Percentiles rank a stretch among this genome's conserved stretches.
phyloP scores from a whole-genome alignment of 2,329 filamentous ascomycete genomes.

The Pyricularia pennisetigena region DNA sequence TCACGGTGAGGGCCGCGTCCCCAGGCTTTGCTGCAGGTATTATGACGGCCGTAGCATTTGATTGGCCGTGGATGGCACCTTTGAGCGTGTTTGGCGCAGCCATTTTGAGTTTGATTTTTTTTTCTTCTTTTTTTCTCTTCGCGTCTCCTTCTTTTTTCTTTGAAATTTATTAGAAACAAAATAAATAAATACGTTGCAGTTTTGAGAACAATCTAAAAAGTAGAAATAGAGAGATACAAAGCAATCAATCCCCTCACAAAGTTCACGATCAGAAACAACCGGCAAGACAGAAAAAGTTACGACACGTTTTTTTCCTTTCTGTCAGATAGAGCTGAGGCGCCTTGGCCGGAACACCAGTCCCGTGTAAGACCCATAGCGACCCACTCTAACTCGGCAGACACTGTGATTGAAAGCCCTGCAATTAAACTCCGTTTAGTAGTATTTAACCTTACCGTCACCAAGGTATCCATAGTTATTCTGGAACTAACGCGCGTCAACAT shows the following conservation, averaged over 20 bases:
- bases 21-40: conserved; percentile 54
- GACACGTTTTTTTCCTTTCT: background rate
- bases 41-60: conserved; percentile 53
- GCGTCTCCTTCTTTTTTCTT: background rate
- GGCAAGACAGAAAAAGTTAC: background rate
- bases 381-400: background rate
- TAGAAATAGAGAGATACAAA: background rate
- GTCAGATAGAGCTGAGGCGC: background rate
- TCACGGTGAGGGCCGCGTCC: conserved; percentile 47
- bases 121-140: background rate
- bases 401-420: background rate
- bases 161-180: background rate
- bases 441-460: too few species aligned
- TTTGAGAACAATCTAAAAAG: background rate
- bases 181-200: background rate
- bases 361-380: background rate
- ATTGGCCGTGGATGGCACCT: conserved; percentile 35
- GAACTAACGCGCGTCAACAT: too few species aligned
- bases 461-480: too few species aligned
- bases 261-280: background rate
- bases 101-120: background rate
- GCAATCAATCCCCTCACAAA: background rate
- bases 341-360: background rate
- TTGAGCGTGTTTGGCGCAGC: conserved; percentile 29
- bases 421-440: background rate